These are phyloP conservation scores for Pseudogymnoascus sp. DNA, from an alignment of 2,329 filamentous ascomycete species.

Conservation along the genomic window DNA sequence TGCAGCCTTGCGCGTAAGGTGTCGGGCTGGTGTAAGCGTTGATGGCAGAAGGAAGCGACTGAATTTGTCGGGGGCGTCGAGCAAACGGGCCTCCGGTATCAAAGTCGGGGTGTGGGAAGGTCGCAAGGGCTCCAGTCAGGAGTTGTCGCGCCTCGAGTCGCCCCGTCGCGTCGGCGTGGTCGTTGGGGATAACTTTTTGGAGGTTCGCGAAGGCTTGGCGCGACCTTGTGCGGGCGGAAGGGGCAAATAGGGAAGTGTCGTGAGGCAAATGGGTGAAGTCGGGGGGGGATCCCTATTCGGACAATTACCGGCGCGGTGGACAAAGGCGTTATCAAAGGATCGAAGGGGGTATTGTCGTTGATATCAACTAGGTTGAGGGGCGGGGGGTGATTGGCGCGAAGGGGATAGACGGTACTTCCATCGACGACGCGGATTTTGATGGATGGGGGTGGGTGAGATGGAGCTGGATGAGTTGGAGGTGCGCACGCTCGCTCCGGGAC, in stretches of 20 bases:
- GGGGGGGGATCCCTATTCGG: not conserved
- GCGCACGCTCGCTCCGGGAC: not conserved
- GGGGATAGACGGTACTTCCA: conserved; percentile 10
- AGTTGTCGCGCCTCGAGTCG: conserved; percentile 21
- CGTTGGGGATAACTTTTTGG: conserved; percentile 23
- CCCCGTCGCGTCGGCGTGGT: conserved; percentile 26
- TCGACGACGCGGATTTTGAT: conserved; percentile 11
- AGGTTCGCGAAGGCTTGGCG: conserved; percentile 27
- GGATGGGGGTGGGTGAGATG: conserved; percentile 11
- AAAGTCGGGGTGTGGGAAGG: conserved; percentile 13
- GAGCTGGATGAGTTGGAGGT: conserved; percentile 11
- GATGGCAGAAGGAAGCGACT: conserved; percentile 17
- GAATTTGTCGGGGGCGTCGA: conserved; percentile 17
- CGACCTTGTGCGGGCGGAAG: conserved; percentile 17
- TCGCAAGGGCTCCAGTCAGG: conserved; percentile 8
- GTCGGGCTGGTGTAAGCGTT: conserved; percentile 18
- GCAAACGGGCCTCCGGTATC: conserved; percentile 14
- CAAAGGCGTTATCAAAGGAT: not conserved
- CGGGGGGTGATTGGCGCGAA: conserved; percentile 9
- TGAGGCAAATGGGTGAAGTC: not conserved
- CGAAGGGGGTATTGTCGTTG: conserved; percentile 9
- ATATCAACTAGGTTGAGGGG: conserved; percentile 12
- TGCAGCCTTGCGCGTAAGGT: conserved; percentile 29
- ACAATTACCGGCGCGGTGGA: not conserved
- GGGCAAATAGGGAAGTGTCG: not conserved